These are phyloP conservation scores for Letharia columbiana DNA, from an alignment of 495 filamentous ascomycete species.

Conservation along the genomic window DNA sequence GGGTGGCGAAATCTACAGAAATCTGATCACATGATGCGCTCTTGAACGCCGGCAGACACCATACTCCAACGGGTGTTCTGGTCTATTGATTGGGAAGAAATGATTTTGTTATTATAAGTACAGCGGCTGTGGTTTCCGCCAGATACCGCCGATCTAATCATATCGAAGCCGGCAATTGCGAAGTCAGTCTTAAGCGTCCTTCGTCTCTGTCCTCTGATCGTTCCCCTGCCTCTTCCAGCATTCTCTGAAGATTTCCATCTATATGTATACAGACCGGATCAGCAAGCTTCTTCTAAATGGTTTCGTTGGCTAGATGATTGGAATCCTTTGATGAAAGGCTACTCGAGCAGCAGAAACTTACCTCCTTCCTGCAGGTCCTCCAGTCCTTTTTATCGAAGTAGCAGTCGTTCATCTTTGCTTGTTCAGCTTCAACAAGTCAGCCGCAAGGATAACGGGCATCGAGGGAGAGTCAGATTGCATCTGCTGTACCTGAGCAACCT, in stretches of 20 bases:
- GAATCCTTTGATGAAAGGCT: not conserved
- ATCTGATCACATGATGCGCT: constrained; percentile 3
- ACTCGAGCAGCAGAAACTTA: constrained; percentile 38
- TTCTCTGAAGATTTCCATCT: constrained; percentile 89
- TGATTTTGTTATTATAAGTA: not conserved
- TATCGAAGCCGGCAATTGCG: not conserved
- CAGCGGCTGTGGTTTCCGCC: not conserved
- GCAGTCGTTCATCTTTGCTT: constrained; percentile 85
- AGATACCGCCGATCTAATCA: not conserved
- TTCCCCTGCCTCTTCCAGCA: constrained; percentile 95
- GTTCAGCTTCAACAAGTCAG: constrained; percentile 55
- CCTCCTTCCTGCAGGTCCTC: constrained; percentile 82
- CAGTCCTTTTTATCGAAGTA: constrained; percentile 96
- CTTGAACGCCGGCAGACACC: not conserved
- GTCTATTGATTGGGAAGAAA: not conserved
- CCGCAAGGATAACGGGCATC: not conserved
- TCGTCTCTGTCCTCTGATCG: constrained; percentile 67
- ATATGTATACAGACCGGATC: not conserved
- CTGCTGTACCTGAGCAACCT: constrained; percentile 66
- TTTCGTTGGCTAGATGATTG: not conserved
- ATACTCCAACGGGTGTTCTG: not conserved
- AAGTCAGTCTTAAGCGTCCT: constrained; percentile 43
- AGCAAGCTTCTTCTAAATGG: not conserved
- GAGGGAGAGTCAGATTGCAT: not conserved
- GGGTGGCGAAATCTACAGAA: constrained; percentile 2